Evolutionary conservation across 371 early-diverging fungal species (phyloP).

Genomic region (Rhizomucor pusillus): DNA sequence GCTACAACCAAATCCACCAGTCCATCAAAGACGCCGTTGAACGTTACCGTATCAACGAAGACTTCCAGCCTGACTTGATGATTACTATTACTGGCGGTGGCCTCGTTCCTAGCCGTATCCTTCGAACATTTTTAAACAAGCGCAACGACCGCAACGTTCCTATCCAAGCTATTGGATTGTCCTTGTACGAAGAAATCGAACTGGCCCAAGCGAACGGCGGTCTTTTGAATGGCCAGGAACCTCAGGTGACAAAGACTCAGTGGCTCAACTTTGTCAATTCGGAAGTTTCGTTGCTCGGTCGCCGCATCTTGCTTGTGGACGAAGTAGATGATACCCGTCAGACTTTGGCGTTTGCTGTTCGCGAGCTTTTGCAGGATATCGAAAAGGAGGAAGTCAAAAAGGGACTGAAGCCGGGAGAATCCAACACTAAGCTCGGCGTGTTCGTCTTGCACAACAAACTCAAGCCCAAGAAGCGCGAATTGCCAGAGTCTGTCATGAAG

Average conservation of each 20-base stretch:
- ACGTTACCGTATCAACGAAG: slow-evolving; percentile 51
- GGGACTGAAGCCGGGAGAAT: slow-evolving; percentile 47
- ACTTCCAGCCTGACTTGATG: slow-evolving; percentile 68
- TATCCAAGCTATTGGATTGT: slow-evolving; percentile 76
- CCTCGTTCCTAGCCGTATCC: slow-evolving; percentile 68
- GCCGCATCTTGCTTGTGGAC: slow-evolving; percentile 74
- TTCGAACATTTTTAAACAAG: slow-evolving; percentile 75
- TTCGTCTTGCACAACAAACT: slow-evolving; percentile 79
- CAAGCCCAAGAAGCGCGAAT: slow-evolving; percentile 65
- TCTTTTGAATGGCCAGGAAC: slow-evolving; percentile 20
- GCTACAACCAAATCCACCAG: slow-evolving; percentile 74
- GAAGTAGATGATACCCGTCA: slow-evolving; percentile 80
- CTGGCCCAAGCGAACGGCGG: slow-evolving; percentile 39
- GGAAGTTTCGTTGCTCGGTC: slow-evolving; percentile 59
- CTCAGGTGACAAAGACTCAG: slow-evolving; percentile 74
- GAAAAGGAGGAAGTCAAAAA: slow-evolving; percentile 49
- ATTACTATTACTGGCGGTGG: slow-evolving; percentile 68
- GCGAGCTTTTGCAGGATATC: slow-evolving; percentile 69
- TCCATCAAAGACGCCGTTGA: slow-evolving; percentile 62
- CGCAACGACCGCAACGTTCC: slow-evolving; percentile 69
- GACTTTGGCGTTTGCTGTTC: slow-evolving; percentile 71
- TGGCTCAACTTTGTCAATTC: slow-evolving; percentile 75
- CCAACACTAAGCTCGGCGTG: slow-evolving; percentile 67
- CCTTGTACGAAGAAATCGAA: slow-evolving; percentile 74
- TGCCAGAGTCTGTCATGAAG: slow-evolving; percentile 61